Conservation (phyloP, 306 rosid genomes). For the Medicago ruthenica region DNA sequence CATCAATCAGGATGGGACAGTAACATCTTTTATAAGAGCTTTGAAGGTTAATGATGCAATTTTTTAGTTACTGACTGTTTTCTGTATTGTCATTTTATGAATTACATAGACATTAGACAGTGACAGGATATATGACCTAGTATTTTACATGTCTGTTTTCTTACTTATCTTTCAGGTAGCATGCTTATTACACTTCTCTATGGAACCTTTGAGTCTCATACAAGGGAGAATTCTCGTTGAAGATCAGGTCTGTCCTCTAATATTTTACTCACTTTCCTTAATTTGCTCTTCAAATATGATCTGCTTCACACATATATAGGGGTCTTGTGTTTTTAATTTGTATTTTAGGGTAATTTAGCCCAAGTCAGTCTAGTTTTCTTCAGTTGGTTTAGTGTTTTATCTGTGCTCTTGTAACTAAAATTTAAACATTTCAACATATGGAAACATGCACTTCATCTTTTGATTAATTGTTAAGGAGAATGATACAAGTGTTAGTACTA, state of each 20-base stretch:
- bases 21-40: conserved; percentile 86
- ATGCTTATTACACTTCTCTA: conserved; percentile 80
- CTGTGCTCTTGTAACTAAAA: conserved; percentile 18
- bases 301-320: conserved; percentile 6
- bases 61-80: conserved; percentile 30
- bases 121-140: conserved; percentile 4
- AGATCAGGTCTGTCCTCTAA: conserved; percentile 54
- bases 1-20: conserved; percentile 90
- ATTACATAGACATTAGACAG: neutral
- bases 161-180: conserved; percentile 65
- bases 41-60: conserved; percentile 70
- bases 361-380: conserved; percentile 7
- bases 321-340: neutral
- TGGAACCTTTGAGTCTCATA: conserved; percentile 74
- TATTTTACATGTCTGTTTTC: conserved; percentile 40
- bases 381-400: conserved; percentile 26
- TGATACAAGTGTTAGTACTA: neutral
- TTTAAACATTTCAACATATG: conserved; percentile 14
- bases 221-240: conserved; percentile 61
- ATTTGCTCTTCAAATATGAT: conserved; percentile 18
- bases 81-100: conserved; percentile 27
- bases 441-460: conserved; percentile 10
- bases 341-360: conserved; percentile 22
- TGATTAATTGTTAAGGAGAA: conserved; percentile 10
- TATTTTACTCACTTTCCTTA: conserved; percentile 19